These are phyloP conservation scores for Trametes cubensis DNA, from an alignment of 768 basidiomycete genomes.

Conservation along the genomic window DNA sequence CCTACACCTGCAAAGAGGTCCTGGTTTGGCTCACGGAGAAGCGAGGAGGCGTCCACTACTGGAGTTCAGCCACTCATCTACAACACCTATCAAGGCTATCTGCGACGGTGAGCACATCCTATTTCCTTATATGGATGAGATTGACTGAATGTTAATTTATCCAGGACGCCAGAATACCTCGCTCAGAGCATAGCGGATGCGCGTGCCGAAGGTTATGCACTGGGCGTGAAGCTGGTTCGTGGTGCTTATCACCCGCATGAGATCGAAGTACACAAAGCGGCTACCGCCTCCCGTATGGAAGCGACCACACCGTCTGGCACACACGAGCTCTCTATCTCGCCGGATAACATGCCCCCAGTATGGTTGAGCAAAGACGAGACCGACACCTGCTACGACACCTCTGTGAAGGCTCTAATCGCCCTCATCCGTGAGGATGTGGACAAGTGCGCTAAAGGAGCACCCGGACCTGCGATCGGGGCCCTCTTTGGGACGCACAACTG, in stretches of 20 bases:
- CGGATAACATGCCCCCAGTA: slow-evolving; percentile 64
- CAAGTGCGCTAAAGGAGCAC: slow-evolving; percentile 13
- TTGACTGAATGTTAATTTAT: not conserved
- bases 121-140: not conserved
- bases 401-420: slow-evolving; percentile 55
- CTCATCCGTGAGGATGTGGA: slow-evolving; percentile 57
- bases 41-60: not conserved
- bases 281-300: slow-evolving; percentile 21
- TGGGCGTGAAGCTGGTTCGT: slow-evolving; percentile 91
- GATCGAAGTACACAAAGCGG: slow-evolving; percentile 46
- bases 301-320: slow-evolving; percentile 13
- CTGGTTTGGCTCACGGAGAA: slow-evolving; percentile 16
- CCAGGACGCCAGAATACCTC: slow-evolving; percentile 70
- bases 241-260: slow-evolving; percentile 91
- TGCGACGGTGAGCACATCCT: slow-evolving; percentile 55
- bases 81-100: slow-evolving; percentile 88
- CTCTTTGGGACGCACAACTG: slow-evolving; percentile 90
- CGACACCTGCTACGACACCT: slow-evolving; percentile 71
- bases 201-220: slow-evolving; percentile 61
- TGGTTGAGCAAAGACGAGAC: slow-evolving; percentile 72
- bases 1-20: slow-evolving; percentile 24
- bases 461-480: slow-evolving; percentile 51
- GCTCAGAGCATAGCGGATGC: slow-evolving; percentile 67
- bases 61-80: slow-evolving; percentile 71
- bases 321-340: slow-evolving; percentile 53